These are phyloP conservation scores for Cordyceps pruinosa DNA, from an alignment of 2,329 filamentous ascomycete genomes.

Conservation along the genomic window DNA sequence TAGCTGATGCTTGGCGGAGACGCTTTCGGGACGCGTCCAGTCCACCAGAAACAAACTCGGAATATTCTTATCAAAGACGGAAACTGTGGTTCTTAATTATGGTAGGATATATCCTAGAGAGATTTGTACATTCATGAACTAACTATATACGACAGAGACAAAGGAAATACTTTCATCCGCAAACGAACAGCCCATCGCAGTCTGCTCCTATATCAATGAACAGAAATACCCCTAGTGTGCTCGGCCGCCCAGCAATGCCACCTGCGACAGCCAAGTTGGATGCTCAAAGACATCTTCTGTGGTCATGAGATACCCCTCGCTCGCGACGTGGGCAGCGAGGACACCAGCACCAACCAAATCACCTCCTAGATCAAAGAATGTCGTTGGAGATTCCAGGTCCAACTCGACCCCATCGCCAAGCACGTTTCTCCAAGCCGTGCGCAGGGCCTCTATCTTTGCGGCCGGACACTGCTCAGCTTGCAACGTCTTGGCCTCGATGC, in stretches of 20 bases:
- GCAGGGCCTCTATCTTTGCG: not conserved
- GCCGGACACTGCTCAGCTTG: not conserved
- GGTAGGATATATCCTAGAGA: not conserved
- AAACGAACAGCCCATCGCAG: not conserved
- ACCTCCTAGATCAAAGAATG: not conserved
- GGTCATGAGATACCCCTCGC: not conserved
- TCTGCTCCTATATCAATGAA: not conserved
- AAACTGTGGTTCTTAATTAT: not conserved
- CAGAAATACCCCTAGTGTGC: not conserved
- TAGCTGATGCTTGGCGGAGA: not conserved
- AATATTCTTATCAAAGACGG: not conserved
- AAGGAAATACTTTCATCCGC: not conserved
- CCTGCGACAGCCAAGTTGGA: slow-evolving; percentile 4
- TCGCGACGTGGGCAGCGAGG: not conserved
- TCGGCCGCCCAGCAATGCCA: not conserved
- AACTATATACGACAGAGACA: not conserved
- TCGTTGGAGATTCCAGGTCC: not conserved
- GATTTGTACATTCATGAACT: not conserved
- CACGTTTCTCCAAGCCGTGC: not conserved
- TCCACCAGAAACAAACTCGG: not conserved
- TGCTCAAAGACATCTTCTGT: slow-evolving; percentile 2
- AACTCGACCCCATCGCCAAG: not conserved
- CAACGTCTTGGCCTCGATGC: not conserved
- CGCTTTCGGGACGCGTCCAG: not conserved
- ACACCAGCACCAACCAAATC: not conserved